A percentile compares a stretch with the other conserved stretches of the same genome.
Evolutionary conservation across 371 early-diverging fungal genomes (phyloP).

Genomic region (Mortierella sp.): DNA sequence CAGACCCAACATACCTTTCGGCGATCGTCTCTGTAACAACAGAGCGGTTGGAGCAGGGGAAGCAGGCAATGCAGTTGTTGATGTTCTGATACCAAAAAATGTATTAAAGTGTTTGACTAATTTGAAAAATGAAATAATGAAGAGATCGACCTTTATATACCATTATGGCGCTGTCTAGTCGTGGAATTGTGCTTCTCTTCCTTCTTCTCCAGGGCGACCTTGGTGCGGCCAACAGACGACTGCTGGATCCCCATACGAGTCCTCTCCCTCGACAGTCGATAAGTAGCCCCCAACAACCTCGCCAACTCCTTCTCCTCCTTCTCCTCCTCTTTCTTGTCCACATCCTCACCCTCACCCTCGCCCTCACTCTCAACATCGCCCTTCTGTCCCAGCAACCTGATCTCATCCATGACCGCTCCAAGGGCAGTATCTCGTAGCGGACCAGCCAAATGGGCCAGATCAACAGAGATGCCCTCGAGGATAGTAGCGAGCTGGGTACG

Average conservation of each 20-base stretch:
- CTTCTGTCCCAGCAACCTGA: background rate
- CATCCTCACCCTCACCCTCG: background rate
- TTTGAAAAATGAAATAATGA: no score
- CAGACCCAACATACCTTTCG: background rate
- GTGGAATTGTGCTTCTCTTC: no score
- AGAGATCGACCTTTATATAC: no score
- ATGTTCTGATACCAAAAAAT: background rate
- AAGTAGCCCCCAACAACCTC: background rate
- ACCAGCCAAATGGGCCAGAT: background rate
- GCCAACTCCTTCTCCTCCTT: background rate
- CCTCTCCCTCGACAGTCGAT: slow-evolving; percentile 4
- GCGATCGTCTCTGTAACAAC: slow-evolving; percentile 3
- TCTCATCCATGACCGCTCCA: background rate
- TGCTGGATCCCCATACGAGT: background rate
- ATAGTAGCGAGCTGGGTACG: background rate
- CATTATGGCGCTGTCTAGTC: no score
- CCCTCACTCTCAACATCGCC: no score
- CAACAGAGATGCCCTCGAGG: background rate
- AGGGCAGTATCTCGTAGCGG: background rate
- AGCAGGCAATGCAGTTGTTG: background rate
- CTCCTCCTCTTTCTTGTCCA: background rate
- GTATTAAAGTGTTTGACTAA: background rate
- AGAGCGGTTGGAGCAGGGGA: no score
- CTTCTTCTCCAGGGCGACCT: background rate
- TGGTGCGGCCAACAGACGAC: background rate